A percentile compares a stretch with the other conserved stretches of the same genome.
These are phyloP conservation scores for Termitomyces sp. DNA, from an alignment of 1,284 basidiomycete genomes.

Conservation along the genomic window DNA sequence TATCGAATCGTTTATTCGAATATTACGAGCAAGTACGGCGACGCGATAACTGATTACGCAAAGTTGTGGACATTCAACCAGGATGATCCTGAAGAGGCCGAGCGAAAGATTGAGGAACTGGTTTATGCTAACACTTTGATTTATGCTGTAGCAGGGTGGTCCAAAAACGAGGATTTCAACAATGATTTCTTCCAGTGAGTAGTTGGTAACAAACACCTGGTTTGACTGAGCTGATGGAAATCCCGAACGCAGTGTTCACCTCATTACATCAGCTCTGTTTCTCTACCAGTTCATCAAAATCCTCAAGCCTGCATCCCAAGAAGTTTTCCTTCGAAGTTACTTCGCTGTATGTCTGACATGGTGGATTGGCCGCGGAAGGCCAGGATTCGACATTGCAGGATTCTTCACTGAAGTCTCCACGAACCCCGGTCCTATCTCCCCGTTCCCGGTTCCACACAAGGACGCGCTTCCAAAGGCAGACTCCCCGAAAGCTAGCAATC, in stretches of 20 bases:
- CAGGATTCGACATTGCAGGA: slow-evolving; percentile 31
- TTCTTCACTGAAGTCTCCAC: slow-evolving; percentile 32
- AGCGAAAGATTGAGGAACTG: slow-evolving; percentile 40
- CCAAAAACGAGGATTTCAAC: slow-evolving; percentile 23
- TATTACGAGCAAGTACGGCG: slow-evolving; percentile 25
- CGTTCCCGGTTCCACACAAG: slow-evolving; percentile 25
- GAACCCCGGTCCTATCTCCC: slow-evolving; percentile 26
- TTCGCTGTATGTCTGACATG: slow-evolving; percentile 31
- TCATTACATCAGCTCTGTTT: slow-evolving; percentile 50
- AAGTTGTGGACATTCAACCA: slow-evolving; percentile 39
- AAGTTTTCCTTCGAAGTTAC: slow-evolving; percentile 37
- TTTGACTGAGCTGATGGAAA: not conserved
- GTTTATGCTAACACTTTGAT: slow-evolving; percentile 33
- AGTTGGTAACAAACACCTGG: too few relatives aligned
- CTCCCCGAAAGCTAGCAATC: slow-evolving; percentile 26
- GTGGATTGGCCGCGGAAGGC: slow-evolving; percentile 38
- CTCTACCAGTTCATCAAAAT: slow-evolving; percentile 35
- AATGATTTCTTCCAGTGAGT: slow-evolving; percentile 40
- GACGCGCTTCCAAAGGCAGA: slow-evolving; percentile 30
- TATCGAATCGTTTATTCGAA: slow-evolving; percentile 15
- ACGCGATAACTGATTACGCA: slow-evolving; percentile 35
- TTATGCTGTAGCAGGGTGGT: slow-evolving; percentile 36
- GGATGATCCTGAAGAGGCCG: slow-evolving; percentile 28
- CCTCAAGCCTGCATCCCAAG: slow-evolving; percentile 32
- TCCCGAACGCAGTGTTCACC: slow-evolving; percentile 36